Evolutionary conservation across 768 basidiomycete genomes (phyloP), one percentile per base, ranked within the genome.

Genomic region (Exidia glandulosa): DNA sequence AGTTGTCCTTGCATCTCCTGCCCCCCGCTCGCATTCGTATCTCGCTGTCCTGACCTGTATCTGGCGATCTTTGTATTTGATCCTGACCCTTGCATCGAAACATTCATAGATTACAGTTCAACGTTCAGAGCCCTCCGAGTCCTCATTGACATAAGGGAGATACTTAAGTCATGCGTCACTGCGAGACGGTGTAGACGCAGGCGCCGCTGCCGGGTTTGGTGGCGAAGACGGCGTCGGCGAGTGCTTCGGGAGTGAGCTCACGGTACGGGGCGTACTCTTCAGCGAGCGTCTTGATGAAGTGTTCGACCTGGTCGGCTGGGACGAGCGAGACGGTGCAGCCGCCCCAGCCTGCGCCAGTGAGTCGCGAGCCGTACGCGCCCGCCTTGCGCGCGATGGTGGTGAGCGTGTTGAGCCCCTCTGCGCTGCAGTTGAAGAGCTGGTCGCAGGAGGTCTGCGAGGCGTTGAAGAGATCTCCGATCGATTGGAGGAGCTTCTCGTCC

Each of bases 281-380:
- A 66, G 76, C 80, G 19, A 94, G 73, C 63, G 77, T 76, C 62
- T 73, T 67, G 50, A 92, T 85, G 69, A 94, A 94, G 7, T 66
- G 62, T 0, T 79, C 77, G 2, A 88, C 87, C 48, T 80, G 66
- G 23, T 74, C 70, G 66, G 87, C 85, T 6, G 81, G 78, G 16
- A 94, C 85, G 23, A 94, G 79, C 6, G 88, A 90, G 25, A 94
- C 86, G 0, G 87, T 88, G 66, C 90, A 93, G 4, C 92, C 92
- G 36, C 93, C 93, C 91, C 91, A 95, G 3, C 90, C 91, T 0
- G 91, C 91, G 31, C 89, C 90, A 23, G 93, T 94, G n/a, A 93
- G 75, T 29, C 92, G 80, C 64, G 85, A 85, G 5, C 92, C 93
- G 63, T 84, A 80, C 3, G 90, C 89, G 16, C 92, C 92, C 1